Evolutionary conservation across 1,139 yeast genomes (phyloP).

Genomic region (Lodderomyces parapsilosis): DNA sequence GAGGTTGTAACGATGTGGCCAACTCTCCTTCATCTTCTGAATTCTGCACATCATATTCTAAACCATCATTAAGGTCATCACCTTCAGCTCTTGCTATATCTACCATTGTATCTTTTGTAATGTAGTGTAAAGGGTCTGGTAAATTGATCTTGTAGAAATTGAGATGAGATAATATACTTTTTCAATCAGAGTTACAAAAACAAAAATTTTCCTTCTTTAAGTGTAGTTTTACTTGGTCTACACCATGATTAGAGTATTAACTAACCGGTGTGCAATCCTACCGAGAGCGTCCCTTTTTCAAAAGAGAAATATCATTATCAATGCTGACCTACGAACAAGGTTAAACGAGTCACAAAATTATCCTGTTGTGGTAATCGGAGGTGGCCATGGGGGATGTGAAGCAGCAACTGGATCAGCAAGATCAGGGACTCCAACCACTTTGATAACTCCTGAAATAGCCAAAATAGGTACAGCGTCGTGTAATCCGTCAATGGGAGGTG

Average conservation of each 20-base stretch:
- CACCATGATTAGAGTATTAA: neutral
- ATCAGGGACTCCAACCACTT: slow-evolving; percentile 67
- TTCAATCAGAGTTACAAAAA: neutral
- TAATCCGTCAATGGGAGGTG: slow-evolving; percentile 98
- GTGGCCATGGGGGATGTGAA: slow-evolving; percentile 99
- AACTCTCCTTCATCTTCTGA: slow-evolving; percentile 16
- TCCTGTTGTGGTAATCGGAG: slow-evolving; percentile 90
- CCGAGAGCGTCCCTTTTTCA: slow-evolving; percentile 4
- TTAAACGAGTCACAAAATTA: slow-evolving; percentile 34
- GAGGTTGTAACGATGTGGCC: slow-evolving; percentile 6
- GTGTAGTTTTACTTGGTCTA: too few relatives aligned
- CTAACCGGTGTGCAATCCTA: neutral
- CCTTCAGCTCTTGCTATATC: slow-evolving; percentile 9
- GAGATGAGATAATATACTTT: neutral
- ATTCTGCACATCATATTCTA: slow-evolving; percentile 52
- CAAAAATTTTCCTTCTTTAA: too few relatives aligned
- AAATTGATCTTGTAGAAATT: neutral
- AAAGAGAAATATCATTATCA: slow-evolving; percentile 27
- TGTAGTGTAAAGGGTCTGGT: neutral
- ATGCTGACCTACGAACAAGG: slow-evolving; percentile 35
- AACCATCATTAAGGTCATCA: slow-evolving; percentile 71
- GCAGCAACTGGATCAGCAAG: slow-evolving; percentile 95
- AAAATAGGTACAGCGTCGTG: slow-evolving; percentile 95
- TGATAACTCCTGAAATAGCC: slow-evolving; percentile 71
- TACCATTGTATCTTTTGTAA: slow-evolving; percentile 4